Base-by-base conservation (phyloP, 306 rosid genomes). In the Pyrus communis region DNA sequence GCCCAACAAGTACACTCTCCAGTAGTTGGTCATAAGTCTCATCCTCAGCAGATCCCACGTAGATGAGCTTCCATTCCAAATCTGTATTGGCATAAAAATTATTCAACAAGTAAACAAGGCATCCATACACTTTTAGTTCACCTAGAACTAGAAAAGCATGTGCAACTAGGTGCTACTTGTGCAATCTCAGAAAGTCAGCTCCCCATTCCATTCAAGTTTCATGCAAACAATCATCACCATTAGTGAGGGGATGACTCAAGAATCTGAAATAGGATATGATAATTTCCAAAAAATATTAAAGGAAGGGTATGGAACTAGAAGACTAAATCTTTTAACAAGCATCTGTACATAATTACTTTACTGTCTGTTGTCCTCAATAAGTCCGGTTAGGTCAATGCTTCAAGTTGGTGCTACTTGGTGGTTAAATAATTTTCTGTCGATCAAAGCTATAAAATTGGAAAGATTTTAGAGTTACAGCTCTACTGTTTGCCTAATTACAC, bases 1-100 rank as follows among this genome's bases (percentile, higher is more conserved):
- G 97, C 75, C 97, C 96, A 73, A 94, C 98, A 51, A 94, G 95
- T 4, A 93, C 97, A 75, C 98, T 91, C 84, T 93, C 98, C 46
- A 93, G 62, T 25, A 90, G 85, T 79, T 94, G 98, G 77, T 94
- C 98, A 78, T 91, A 94, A 0, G n/a, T n/a, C n/a, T n/a, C n/a
- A n/a, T n/a, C 27, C 27, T 27, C 27, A 27, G 2, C 27, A 27
- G 27, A 27, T 27, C n/a, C n/a, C n/a, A n/a, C n/a, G n/a, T n/a
- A n/a, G n/a, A n/a, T n/a, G n/a, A n/a, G n/a, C n/a, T n/a, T n/a
- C 25, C 25, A 25, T 25, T 25, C 25, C 25, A 25, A 25, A 25
- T 92, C 93, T 94, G 88, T 45, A 57, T 35, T 23, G 7, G 18
- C 7, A 46, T 46, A 14, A 46, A 46, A 46, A 46, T 14, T 46